Percentiles rank a stretch among this genome's conserved stretches.
These are phyloP conservation scores for Didymosphaeria variabile DNA, from an alignment of 2,329 filamentous ascomycete species.

Conservation along the genomic window DNA sequence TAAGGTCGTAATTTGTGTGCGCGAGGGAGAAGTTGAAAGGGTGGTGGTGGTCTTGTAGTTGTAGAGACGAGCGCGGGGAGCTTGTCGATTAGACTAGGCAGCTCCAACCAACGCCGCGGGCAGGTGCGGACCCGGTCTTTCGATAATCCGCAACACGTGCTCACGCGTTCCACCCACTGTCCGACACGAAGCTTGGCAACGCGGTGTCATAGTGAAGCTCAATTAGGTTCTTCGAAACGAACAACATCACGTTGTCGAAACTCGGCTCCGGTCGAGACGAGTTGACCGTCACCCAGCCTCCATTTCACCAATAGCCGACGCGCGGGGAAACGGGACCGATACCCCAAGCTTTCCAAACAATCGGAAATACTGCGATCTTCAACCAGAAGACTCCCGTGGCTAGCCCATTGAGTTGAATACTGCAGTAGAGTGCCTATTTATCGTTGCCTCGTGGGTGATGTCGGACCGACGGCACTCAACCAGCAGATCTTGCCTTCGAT, in stretches of 20 bases:
- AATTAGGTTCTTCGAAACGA: background rate
- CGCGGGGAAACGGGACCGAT: background rate
- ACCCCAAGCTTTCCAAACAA: too few relatives aligned
- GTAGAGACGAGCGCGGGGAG: constrained; percentile 1
- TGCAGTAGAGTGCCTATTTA: too few relatives aligned
- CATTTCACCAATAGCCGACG: too few relatives aligned
- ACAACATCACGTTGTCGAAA: background rate
- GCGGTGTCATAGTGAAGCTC: background rate
- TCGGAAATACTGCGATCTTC: too few relatives aligned
- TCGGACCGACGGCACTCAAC: background rate
- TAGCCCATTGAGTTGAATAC: too few relatives aligned
- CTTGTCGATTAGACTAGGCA: constrained; percentile 7
- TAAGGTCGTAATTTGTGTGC: background rate
- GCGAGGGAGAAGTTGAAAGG: background rate
- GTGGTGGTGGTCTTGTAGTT: background rate
- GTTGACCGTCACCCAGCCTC: too few relatives aligned
- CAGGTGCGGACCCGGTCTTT: background rate
- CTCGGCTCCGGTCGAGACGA: background rate
- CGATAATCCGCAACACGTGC: constrained; percentile 1
- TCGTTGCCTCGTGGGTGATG: background rate
- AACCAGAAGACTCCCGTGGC: too few relatives aligned
- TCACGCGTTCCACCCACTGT: background rate
- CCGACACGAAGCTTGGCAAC: background rate
- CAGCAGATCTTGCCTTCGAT: constrained; percentile 18
- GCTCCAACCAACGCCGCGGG: constrained; percentile 1